Percentiles rank a stretch among this genome's conserved stretches.
phyloP scores from a whole-genome alignment of 2,329 filamentous ascomycete genomes.

The Coniochaeta sp. region DNA sequence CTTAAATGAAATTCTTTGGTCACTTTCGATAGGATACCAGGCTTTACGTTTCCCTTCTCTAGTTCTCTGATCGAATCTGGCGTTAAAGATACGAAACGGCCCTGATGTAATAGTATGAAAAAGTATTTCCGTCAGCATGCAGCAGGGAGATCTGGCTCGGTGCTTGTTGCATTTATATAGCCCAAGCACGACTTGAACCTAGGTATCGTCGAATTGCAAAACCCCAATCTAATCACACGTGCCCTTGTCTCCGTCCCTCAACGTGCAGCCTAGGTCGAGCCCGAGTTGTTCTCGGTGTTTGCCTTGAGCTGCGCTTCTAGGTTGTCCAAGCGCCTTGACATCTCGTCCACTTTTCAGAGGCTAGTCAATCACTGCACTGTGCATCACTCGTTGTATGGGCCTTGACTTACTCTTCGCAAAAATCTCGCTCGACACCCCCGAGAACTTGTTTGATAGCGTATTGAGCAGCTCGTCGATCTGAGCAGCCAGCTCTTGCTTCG shows the following conservation, averaged over 20 bases:
- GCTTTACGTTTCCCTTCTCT: background rate
- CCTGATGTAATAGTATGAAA: background rate
- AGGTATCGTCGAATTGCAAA: background rate
- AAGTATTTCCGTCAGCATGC: background rate
- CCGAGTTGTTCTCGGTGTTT: constrained; percentile 31
- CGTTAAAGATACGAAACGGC: background rate
- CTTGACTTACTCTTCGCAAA: constrained; percentile 72
- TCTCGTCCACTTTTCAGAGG: constrained; percentile 75
- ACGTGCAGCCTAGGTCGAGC: background rate
- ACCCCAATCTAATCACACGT: background rate
- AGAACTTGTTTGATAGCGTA: constrained; percentile 78
- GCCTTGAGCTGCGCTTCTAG: constrained; percentile 66
- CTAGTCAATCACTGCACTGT: background rate
- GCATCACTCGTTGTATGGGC: background rate
- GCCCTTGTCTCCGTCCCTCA: background rate
- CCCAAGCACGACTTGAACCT: background rate
- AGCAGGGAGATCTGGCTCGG: background rate
- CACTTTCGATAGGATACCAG: constrained; percentile 12
- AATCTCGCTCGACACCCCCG: constrained; percentile 75
- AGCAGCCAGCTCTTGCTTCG: constrained; percentile 59
- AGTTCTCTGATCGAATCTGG: background rate
- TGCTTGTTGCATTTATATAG: background rate
- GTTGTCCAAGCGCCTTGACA: constrained; percentile 78
- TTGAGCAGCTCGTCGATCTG: constrained; percentile 85
- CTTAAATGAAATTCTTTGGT: constrained; percentile 20